Base-by-base conservation (phyloP, 345 rosid species). In the Angophora floribunda region DNA sequence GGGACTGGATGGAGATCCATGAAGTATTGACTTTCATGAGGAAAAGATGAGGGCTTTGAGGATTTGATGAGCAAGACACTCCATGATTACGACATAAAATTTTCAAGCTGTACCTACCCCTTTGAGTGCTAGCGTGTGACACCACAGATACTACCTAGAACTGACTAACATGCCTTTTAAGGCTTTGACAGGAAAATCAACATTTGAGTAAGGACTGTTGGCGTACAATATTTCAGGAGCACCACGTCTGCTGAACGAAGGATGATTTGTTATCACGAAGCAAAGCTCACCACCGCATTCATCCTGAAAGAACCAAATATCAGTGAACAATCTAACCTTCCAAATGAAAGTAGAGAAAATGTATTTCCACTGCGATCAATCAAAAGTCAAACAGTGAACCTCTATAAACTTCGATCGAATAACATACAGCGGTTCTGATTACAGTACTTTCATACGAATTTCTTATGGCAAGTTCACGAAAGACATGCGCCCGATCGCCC, bases 251-350 rank as follows among this genome's bases (percentile, higher is more conserved):
- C n/a, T 14, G 7, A 86, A 86, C 24, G 86, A 90, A 52, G 95
- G 95, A 79, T 89, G 92, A 88, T 94, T 92, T 51, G 61, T 87
- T 50, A 94, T 92, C 36, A 89, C 91, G 89, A 93, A 95, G 92
- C 97, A 94, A 52, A 90, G 79, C 63, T 87, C 89, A 82, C 94
- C 94, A 13, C 93, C 93, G 61, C 96, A 95, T 90, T 90, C 89
- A 87, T 92, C 93, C 96, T 95, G 57, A 85, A 21, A 87, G 28
- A 85, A 70, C 41, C 16, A 89, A 85, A 70, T 51, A 52, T 86
- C 30, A 52, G 50, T 9, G 11, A 21, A 5, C 10, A 14, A 36
- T 41, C 26, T 1, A 32, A 44, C 26, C 41, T 17, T 59, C n/a
- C 80, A 59, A 86, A 57, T 55, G 51, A 86, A 36, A 59, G 22